A percentile compares a stretch with the other conserved stretches of the same genome.
Evolutionary conservation across 2,329 filamentous ascomycete species (phyloP).

Genomic region (Westerdykella ornata): DNA sequence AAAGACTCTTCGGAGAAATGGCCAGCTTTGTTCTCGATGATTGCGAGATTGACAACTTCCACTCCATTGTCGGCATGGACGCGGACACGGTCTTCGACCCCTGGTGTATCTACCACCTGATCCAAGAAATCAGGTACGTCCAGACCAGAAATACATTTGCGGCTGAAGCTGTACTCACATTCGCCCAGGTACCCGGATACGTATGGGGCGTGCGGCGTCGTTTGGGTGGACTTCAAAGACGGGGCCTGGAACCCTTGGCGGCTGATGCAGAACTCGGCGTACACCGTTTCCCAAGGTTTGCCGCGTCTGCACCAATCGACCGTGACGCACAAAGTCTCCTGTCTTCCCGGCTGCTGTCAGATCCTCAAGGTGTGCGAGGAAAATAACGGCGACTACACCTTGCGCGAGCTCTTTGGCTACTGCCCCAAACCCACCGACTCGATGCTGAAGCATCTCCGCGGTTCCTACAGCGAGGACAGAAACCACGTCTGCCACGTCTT

Average conservation of each 20-base stretch:
- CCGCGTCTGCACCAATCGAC: conserved; percentile 47
- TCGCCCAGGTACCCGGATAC: conserved; percentile 15
- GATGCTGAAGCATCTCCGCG: conserved; percentile 46
- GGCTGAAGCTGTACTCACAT: conserved; percentile 40
- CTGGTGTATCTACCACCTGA: conserved; percentile 36
- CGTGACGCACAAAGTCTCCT: conserved; percentile 47
- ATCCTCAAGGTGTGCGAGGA: conserved; percentile 47
- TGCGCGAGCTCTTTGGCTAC: conserved; percentile 44
- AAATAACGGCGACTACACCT: conserved; percentile 29
- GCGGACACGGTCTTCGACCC: conserved; percentile 45
- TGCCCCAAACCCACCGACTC: conserved; percentile 46
- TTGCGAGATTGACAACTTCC: conserved; percentile 1
- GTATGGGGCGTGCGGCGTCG: conserved; percentile 46
- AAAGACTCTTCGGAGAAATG: conserved; percentile 10
- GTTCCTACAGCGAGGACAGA: conserved; percentile 46
- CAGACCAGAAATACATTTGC: not conserved
- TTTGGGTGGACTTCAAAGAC: conserved; percentile 44
- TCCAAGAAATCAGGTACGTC: conserved; percentile 1
- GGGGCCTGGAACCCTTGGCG: conserved; percentile 34
- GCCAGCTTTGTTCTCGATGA: conserved; percentile 6
- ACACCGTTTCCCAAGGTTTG: conserved; percentile 27
- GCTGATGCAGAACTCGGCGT: conserved; percentile 47
- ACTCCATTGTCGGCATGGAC: conserved; percentile 16
- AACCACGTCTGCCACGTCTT: conserved; percentile 48
- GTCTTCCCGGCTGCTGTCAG: conserved; percentile 47